phyloP scores from a whole-genome alignment of 2,329 filamentous ascomycete species.

The Aspergillus alliaceus region DNA sequence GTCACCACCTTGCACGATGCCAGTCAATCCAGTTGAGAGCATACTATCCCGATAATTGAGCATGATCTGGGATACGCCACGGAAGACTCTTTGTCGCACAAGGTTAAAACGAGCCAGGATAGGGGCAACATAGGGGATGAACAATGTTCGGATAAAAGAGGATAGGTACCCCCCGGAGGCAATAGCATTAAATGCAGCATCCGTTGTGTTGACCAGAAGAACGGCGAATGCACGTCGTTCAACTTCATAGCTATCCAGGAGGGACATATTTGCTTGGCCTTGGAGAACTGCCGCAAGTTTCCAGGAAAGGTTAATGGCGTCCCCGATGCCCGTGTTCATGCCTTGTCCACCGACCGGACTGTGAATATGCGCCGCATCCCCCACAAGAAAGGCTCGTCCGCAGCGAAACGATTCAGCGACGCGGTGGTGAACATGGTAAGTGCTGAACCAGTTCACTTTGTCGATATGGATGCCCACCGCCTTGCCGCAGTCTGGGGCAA shows the following conservation, averaged over 20 bases:
- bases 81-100: constrained; percentile 27
- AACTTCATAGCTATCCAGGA: constrained; percentile 51
- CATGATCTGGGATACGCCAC: constrained; percentile 43
- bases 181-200: constrained; percentile 42
- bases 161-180: constrained; percentile 43
- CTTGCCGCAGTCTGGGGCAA: constrained; percentile 23
- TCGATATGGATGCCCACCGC: constrained; percentile 24
- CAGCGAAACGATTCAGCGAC: constrained; percentile 45
- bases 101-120: constrained; percentile 20
- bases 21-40: constrained; percentile 36
- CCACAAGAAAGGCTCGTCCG: constrained; percentile 54
- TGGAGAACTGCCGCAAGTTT: constrained; percentile 52
- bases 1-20: constrained; percentile 48
- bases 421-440: constrained; percentile 49
- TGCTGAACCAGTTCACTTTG: constrained; percentile 42
- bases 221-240: constrained; percentile 52
- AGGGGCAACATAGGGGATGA: constrained; percentile 40
- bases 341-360: constrained; percentile 58
- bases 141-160: constrained; percentile 38
- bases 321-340: constrained; percentile 59
- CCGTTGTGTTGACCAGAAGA: constrained; percentile 44
- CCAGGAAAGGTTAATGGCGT: constrained; percentile 57
- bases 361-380: constrained; percentile 60
- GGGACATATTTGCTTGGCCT: constrained; percentile 34
- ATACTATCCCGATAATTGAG: constrained; percentile 45